Evolutionary conservation across 1,139 yeast species (phyloP), one percentile per base, ranked within the genome.

Genomic region (Sugiyamaella castrensis): DNA sequence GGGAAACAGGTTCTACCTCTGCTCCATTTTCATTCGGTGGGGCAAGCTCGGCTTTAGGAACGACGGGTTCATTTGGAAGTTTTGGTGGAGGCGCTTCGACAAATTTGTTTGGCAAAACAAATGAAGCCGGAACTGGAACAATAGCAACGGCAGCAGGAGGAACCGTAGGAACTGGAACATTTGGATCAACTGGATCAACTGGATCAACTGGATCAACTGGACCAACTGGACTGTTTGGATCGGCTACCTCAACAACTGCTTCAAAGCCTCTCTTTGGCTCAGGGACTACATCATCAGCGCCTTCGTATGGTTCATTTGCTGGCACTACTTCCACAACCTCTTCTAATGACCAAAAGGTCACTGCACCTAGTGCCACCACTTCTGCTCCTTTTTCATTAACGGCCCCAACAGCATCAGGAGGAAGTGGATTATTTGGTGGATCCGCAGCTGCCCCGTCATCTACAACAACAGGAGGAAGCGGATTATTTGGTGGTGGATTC

Each of bases 271-370:
- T 36, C 10, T 36, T 36, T 11, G 39, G 39, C 8, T 12, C 39
- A 7, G 12, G 30, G 8, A 19, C 29, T 16, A 13, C 11, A 26
- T 15, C 34, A 29, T 19, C 47, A 24, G 24, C 12, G 12, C 44
- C 53, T 4, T 24, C 45, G 6, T 45, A 40, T 11, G 43, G 47
- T 1, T 37, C 40, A n/a, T 52, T 52, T 48, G 54, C 53, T 13
- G 49, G 15, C 12, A 32, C 49, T 15, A 37, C 46, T 5, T n/a
- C 40, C 15, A 26, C 53, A 26, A 16, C 46, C 29, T 24, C 19
- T 32, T 30, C 30, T 13, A 40, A 24, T 43, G 34, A 13, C 15
- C 34, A n/a, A 6, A 31, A 31, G 6, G 34, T 6, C 15, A n/a
- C 35, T 10, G 31, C 43, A 11, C 46, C 46, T 37, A 51, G 52